Percentiles rank a stretch among this genome's conserved stretches.
Conservation (phyloP, 768 basidiomycete species). For the Rhizopogon sp. region DNA sequence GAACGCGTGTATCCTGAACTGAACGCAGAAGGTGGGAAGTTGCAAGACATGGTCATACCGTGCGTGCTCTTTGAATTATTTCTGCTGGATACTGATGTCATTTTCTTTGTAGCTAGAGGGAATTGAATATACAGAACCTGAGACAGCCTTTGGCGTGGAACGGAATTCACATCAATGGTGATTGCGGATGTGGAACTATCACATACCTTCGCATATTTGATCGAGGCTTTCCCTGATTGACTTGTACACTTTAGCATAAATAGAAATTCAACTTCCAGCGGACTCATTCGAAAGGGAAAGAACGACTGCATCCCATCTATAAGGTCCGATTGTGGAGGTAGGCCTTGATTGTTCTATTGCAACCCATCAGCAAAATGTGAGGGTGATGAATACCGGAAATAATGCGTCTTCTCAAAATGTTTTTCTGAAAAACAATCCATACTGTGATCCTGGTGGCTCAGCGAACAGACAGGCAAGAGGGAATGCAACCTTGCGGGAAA, state of each 20-base stretch:
- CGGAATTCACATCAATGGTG: conserved; percentile 2
- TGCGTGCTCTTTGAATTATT: conserved; percentile 33
- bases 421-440: no score
- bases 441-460: no score
- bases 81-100: not conserved
- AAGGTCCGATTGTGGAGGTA: not conserved
- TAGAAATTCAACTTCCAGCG: no score
- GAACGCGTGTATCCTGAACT: conserved; percentile 58
- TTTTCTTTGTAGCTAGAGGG: conserved; percentile 14
- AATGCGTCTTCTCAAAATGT: no score
- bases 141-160: conserved; percentile 15
- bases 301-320: not conserved
- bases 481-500: no score
- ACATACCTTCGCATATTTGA: not conserved
- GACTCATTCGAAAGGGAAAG: not conserved
- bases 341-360: no score
- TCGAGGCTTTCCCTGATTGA: not conserved
- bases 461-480: no score
- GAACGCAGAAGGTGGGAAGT: conserved; percentile 34
- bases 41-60: conserved; percentile 55
- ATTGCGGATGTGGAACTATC: not conserved
- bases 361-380: not conserved
- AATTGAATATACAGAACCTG: conserved; percentile 17
- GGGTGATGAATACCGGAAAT: no score
- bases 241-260: no score